These are phyloP conservation scores for Blastobotrys americana DNA, from an alignment of 805 yeast genomes.

Conservation along the genomic window DNA sequence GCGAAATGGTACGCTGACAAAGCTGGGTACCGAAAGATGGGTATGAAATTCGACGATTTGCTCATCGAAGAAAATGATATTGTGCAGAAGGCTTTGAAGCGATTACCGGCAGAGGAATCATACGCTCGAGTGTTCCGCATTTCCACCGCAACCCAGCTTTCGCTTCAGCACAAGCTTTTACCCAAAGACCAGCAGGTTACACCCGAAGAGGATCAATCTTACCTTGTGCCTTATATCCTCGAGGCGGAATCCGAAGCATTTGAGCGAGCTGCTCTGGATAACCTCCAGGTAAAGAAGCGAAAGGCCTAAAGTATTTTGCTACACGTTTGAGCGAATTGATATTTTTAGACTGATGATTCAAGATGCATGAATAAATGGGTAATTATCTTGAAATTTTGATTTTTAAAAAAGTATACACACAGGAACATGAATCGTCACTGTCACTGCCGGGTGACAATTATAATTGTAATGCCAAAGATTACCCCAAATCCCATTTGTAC, in stretches of 20 bases:
- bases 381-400: too few relatives aligned
- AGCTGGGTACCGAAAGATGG: slow-evolving; percentile 93
- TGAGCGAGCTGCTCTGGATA: slow-evolving; percentile 86
- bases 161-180: slow-evolving; percentile 75
- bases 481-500: too few relatives aligned
- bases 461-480: too few relatives aligned
- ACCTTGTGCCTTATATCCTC: slow-evolving; percentile 79
- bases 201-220: slow-evolving; percentile 56
- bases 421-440: too few relatives aligned
- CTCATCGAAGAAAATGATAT: slow-evolving; percentile 80
- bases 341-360: too few relatives aligned
- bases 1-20: slow-evolving; percentile 65
- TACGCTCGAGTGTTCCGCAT: slow-evolving; percentile 92
- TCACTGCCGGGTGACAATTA: too few relatives aligned
- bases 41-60: slow-evolving; percentile 82
- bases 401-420: too few relatives aligned
- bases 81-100: slow-evolving; percentile 77
- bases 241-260: slow-evolving; percentile 90
- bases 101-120: slow-evolving; percentile 76
- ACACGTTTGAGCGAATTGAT: not conserved
- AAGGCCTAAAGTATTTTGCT: not conserved
- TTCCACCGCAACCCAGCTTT: slow-evolving; percentile 83
- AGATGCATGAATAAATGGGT: too few relatives aligned
- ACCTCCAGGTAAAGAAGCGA: slow-evolving; percentile 40
- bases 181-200: slow-evolving; percentile 73